A percentile compares a stretch with the other conserved stretches of the same genome.
Evolutionary conservation across 2,329 filamentous ascomycete genomes (phyloP).

Genomic region (Monosporascus sp.): DNA sequence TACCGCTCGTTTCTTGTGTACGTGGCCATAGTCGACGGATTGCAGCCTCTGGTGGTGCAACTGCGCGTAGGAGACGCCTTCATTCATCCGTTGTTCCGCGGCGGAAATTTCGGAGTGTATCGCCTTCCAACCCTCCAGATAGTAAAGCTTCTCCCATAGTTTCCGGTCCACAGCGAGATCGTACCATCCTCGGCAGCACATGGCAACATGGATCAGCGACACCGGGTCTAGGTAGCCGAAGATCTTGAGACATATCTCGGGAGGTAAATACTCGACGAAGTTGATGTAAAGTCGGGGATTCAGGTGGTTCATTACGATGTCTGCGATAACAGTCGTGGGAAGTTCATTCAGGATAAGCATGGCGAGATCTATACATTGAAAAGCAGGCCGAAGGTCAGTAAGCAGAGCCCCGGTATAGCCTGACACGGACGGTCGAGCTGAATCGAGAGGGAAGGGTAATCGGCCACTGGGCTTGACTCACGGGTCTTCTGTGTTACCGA

Average conservation of each 20-base stretch:
- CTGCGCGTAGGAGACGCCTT: constrained; percentile 33
- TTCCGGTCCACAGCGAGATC: constrained; percentile 74
- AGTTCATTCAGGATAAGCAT: constrained; percentile 73
- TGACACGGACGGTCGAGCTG: neutral
- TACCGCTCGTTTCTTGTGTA: constrained; percentile 51
- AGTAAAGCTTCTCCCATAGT: constrained; percentile 81
- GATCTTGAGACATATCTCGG: constrained; percentile 86
- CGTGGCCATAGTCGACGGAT: constrained; percentile 44
- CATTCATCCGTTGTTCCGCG: constrained; percentile 59
- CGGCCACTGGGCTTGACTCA: constrained; percentile 25
- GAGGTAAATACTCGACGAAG: constrained; percentile 77
- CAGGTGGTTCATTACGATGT: constrained; percentile 69
- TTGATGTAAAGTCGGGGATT: constrained; percentile 87
- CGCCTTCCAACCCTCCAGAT: constrained; percentile 79
- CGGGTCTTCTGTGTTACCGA: constrained; percentile 45
- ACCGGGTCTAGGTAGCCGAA: constrained; percentile 78
- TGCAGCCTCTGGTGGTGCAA: constrained; percentile 36
- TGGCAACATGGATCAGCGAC: constrained; percentile 74
- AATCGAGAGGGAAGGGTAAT: constrained; percentile 2
- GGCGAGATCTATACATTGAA: constrained; percentile 60
- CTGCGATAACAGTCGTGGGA: constrained; percentile 72
- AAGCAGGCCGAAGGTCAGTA: constrained; percentile 10
- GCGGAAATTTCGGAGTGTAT: constrained; percentile 58
- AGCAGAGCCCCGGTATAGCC: neutral
- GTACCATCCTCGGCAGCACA: constrained; percentile 78